phyloP scores from a whole-genome alignment of 306 rosid species.

The Malus domestica region DNA sequence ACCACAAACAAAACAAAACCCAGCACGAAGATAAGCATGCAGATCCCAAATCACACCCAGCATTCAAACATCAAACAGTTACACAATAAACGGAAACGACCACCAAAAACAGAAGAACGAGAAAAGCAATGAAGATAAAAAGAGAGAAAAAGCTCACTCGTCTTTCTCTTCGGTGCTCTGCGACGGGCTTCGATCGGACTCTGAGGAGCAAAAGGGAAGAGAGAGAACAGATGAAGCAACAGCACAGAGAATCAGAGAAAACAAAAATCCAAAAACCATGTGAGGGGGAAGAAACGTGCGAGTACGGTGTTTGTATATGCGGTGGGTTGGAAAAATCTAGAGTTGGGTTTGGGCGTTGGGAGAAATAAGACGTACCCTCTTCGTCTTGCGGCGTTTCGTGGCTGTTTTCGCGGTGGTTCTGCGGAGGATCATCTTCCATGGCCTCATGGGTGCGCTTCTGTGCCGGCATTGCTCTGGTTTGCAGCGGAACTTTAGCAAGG shows the following conservation, averaged over 20 bases:
- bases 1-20: slow-evolving; percentile 6
- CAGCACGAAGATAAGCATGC: slow-evolving; percentile 15
- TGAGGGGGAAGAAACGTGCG: neutral
- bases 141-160: slow-evolving; percentile 46
- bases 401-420: slow-evolving; percentile 17
- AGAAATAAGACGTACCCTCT: slow-evolving; percentile 42
- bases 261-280: slow-evolving; percentile 13
- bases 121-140: neutral
- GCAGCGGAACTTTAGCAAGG: slow-evolving; percentile 11
- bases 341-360: slow-evolving; percentile 6
- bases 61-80: slow-evolving; percentile 29
- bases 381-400: slow-evolving; percentile 26
- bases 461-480: slow-evolving; percentile 56
- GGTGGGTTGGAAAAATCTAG: slow-evolving; percentile 7
- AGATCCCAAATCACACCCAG: slow-evolving; percentile 30
- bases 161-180: slow-evolving; percentile 31
- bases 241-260: slow-evolving; percentile 15
- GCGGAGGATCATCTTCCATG: slow-evolving; percentile 28
- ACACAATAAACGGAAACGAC: slow-evolving; percentile 6
- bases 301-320: neutral
- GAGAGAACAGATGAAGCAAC: slow-evolving; percentile 14
- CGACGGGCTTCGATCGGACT: slow-evolving; percentile 57
- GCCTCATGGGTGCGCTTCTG: slow-evolving; percentile 44
- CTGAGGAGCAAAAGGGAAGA: slow-evolving; percentile 28
- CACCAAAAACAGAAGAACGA: slow-evolving; percentile 4